These are phyloP conservation scores for Achlya hypogyna DNA, from an alignment of 352 stramenopile species.

Conservation along the genomic window DNA sequence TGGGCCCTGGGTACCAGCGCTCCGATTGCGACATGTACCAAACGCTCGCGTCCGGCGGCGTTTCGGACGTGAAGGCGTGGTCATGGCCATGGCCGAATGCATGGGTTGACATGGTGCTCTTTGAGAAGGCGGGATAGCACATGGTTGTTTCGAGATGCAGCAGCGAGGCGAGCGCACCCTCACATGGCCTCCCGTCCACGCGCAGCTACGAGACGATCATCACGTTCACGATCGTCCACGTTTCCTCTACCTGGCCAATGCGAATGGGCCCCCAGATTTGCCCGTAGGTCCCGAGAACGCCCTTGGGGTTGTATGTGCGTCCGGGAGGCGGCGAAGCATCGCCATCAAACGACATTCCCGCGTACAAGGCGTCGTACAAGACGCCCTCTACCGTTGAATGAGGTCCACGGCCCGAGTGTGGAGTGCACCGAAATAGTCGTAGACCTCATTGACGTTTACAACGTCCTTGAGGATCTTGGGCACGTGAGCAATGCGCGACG, in stretches of 20 bases:
- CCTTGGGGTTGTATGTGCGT: not conserved
- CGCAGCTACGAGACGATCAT: not conserved
- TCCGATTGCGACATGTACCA: not conserved
- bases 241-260: conserved; percentile 17
- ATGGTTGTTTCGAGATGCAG: not conserved
- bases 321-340: not conserved
- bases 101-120: not conserved
- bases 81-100: not conserved
- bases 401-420: not conserved
- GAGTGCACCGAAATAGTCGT: conserved; percentile 3
- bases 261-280: conserved; percentile 18
- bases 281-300: conserved; percentile 1
- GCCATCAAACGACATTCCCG: conserved; percentile 7
- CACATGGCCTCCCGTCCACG: not conserved
- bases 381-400: not conserved
- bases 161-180: not conserved
- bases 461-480: conserved; percentile 11
- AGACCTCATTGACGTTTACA: conserved; percentile 3
- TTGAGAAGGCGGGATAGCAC: conserved; percentile 13
- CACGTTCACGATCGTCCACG: too few relatives aligned
- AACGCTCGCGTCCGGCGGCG: not conserved
- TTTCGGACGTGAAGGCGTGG: not conserved
- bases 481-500: not conserved
- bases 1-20: conserved; percentile 1
- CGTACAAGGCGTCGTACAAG: conserved; percentile 16